Conservation (phyloP, 2,329 filamentous ascomycete genomes). For the Xylaria sp. region DNA sequence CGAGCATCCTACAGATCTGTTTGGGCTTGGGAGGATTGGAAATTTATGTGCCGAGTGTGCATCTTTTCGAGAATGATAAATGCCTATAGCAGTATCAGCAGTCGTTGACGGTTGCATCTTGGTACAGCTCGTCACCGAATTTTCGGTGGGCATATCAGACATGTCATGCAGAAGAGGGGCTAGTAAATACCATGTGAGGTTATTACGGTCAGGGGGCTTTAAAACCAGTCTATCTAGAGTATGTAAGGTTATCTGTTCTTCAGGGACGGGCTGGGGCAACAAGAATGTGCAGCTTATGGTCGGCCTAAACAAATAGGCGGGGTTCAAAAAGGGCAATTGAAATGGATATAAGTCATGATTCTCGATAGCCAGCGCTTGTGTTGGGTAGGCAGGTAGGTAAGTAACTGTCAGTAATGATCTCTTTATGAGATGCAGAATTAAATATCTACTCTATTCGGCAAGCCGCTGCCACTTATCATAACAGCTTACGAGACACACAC, state of each 20-base stretch:
- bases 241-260: not conserved
- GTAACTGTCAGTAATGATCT: not conserved
- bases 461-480: not conserved
- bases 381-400: not conserved
- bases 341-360: not conserved
- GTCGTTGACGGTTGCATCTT: not conserved
- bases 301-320: not conserved
- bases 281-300: not conserved
- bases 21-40: not conserved
- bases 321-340: not conserved
- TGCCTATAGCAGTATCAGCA: not conserved
- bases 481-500: too few relatives aligned
- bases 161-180: not conserved
- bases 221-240: not conserved
- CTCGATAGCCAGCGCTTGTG: not conserved
- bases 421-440: not conserved
- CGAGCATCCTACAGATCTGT: not conserved
- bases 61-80: not conserved
- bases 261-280: not conserved
- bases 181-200: not conserved
- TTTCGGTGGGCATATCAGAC: not conserved
- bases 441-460: not conserved
- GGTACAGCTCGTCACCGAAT: too few relatives aligned
- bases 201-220: not conserved
- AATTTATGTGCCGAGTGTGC: not conserved